Evolutionary conservation across 2,329 filamentous ascomycete species (phyloP).

Genomic region (Mariannaea sp.): DNA sequence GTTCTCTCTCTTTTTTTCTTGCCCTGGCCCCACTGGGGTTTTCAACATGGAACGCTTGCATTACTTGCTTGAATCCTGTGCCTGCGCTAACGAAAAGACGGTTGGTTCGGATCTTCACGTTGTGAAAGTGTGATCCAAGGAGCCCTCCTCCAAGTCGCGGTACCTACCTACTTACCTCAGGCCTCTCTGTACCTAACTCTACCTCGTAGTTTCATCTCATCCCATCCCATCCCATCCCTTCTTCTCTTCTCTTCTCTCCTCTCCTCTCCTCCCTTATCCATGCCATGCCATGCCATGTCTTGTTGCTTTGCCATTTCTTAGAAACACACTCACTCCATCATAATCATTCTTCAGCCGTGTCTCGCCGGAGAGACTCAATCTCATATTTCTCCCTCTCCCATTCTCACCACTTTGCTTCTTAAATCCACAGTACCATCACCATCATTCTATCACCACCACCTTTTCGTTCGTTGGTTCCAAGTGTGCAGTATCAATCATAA

Average conservation of each 20-base stretch:
- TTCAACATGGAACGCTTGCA: no score
- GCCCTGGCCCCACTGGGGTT: no score
- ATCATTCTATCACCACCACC: no score
- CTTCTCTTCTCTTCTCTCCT: no score
- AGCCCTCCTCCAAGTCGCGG: no score
- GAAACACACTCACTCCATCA: conserved; percentile 2
- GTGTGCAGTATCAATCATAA: no score
- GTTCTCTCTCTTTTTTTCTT: no score
- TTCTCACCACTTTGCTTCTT: not conserved
- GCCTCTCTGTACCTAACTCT: no score
- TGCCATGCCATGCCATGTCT: not conserved
- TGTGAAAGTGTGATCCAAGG: no score
- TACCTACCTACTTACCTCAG: no score
- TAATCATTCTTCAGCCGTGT: not conserved
- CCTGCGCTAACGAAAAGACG: conserved; percentile 9
- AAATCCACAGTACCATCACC: conserved; percentile 5
- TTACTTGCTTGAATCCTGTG: not conserved
- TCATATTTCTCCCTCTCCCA: not conserved
- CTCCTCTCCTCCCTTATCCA: not conserved
- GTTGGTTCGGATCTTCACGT: conserved; percentile 7
- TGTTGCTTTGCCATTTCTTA: conserved; percentile 2
- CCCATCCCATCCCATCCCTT: no score
- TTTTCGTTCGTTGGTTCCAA: not conserved
- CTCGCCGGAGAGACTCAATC: not conserved
- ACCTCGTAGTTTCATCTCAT: no score